Percentiles rank a stretch among this genome's conserved stretches.
Evolutionary conservation across 371 early-diverging fungal species (phyloP).

Genomic region (Rhizopus delemar): DNA sequence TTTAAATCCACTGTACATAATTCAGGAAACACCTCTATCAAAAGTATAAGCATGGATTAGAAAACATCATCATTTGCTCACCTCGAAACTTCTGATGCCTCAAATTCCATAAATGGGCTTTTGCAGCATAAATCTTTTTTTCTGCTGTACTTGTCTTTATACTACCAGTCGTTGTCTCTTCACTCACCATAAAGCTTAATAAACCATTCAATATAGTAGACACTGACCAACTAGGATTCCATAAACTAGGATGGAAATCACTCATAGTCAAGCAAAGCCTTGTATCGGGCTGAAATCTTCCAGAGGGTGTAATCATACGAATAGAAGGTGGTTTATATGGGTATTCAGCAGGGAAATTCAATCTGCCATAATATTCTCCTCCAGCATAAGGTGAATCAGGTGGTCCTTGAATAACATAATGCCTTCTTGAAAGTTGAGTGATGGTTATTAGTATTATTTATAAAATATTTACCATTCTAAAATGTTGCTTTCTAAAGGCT

Average conservation of each 20-base stretch:
- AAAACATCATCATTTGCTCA: constrained; percentile 11
- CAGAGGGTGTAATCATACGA: constrained; percentile 90
- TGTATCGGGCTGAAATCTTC: constrained; percentile 89
- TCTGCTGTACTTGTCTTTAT: constrained; percentile 78
- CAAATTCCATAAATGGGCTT: constrained; percentile 81
- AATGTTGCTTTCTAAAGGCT: constrained; percentile 91
- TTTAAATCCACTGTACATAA: constrained; percentile 54
- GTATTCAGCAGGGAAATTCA: constrained; percentile 94
- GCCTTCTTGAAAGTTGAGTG: constrained; percentile 55
- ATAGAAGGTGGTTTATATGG: constrained; percentile 96
- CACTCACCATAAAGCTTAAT: constrained; percentile 89
- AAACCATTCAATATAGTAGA: constrained; percentile 93
- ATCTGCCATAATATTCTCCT: constrained; percentile 94
- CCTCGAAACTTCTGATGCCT: constrained; percentile 75
- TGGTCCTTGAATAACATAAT: constrained; percentile 93
- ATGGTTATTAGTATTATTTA: background rate
- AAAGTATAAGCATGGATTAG: background rate
- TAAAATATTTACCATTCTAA: constrained; percentile 81
- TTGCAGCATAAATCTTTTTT: constrained; percentile 73
- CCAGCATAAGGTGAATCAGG: constrained; percentile 90
- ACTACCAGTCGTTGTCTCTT: constrained; percentile 91
- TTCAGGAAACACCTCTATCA: constrained; percentile 75
- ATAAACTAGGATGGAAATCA: constrained; percentile 90
- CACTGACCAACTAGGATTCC: constrained; percentile 98
- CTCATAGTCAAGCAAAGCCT: constrained; percentile 93